Evolutionary conservation across 345 rosid genomes (phyloP).

Genomic region (Physaria fendleri): DNA sequence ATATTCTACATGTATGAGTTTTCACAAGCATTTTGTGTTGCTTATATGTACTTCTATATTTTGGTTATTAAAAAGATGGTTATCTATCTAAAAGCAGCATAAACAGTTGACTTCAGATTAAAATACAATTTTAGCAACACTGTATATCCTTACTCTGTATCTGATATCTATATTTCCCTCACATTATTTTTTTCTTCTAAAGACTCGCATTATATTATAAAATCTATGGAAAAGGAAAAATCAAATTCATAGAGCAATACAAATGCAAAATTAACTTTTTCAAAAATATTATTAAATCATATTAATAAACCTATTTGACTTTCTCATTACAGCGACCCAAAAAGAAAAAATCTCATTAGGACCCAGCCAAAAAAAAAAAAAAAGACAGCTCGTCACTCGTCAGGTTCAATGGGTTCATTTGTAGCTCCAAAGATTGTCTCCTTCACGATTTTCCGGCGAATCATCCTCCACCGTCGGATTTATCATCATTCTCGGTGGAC

Average conservation of each 20-base stretch:
- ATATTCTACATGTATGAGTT: background rate
- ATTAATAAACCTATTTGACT: constrained; percentile 7
- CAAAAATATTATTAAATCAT: background rate
- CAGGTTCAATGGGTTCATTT: constrained; percentile 11
- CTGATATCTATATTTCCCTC: background rate
- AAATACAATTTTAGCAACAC: background rate
- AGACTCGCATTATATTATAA: background rate
- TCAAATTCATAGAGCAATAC: background rate
- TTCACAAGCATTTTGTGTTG: background rate
- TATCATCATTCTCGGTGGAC: constrained; percentile 67
- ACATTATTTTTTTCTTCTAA: background rate
- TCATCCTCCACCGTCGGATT: constrained; percentile 41
- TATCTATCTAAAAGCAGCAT: background rate
- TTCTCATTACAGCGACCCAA: background rate
- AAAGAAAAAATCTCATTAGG: background rate
- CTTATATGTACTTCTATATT: background rate
- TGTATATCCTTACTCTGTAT: background rate
- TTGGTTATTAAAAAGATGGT: background rate
- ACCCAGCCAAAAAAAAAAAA: background rate
- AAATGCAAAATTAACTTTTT: background rate
- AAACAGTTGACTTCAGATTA: background rate
- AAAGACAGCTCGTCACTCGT: too few relatives aligned
- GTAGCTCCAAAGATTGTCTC: constrained; percentile 53
- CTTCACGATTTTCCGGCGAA: constrained; percentile 50
- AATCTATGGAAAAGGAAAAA: background rate